phyloP scores from a whole-genome alignment of 768 basidiomycete genomes.

The Dacryopinax primogenitus region DNA sequence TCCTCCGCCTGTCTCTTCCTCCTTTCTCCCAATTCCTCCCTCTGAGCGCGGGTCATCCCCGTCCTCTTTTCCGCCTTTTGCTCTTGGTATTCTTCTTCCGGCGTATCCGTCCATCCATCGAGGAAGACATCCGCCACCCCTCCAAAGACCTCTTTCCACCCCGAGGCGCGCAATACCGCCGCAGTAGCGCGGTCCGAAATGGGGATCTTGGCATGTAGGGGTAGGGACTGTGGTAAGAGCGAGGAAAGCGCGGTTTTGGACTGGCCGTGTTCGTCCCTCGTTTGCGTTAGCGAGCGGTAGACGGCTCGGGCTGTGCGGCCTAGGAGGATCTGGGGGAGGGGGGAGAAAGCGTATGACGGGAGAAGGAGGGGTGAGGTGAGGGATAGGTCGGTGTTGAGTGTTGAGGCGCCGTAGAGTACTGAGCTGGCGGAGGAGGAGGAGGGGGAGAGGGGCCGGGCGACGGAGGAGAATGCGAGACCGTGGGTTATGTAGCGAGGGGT shows the following conservation, averaged over 20 bases:
- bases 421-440: not conserved
- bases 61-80: not conserved
- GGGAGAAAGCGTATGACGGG: not conserved
- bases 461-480: not conserved
- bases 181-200: not conserved
- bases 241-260: not conserved
- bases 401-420: not conserved
- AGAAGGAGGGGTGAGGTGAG: not conserved
- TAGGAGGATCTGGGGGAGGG: not conserved
- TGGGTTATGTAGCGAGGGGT: not conserved
- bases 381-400: constrained; percentile 1
- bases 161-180: not conserved
- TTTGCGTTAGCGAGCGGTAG: not conserved
- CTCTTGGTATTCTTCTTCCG: not conserved
- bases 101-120: not conserved
- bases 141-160: not conserved
- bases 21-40: not conserved
- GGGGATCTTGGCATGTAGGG: constrained; percentile 1
- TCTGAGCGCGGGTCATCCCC: not conserved
- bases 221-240: not conserved
- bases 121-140: not conserved
- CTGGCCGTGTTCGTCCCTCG: not conserved
- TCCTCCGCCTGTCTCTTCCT: not conserved
- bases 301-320: not conserved
- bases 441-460: not conserved